A percentile compares a stretch with the other conserved stretches of the same genome.
These are phyloP conservation scores for Gentiana dahurica DNA, from an alignment of 257 asterid species.

Conservation along the genomic window DNA sequence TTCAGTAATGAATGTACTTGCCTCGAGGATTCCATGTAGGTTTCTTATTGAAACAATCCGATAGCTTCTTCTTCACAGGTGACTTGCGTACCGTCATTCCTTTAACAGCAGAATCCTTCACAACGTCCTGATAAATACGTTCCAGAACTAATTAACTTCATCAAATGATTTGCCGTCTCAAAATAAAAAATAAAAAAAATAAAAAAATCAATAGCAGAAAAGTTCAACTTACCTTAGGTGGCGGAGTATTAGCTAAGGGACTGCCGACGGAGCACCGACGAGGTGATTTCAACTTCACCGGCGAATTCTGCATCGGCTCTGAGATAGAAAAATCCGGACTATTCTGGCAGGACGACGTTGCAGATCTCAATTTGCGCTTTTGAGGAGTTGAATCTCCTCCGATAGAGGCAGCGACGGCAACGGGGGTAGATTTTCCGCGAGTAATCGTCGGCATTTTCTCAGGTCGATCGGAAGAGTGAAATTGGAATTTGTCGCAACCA, in stretches of 20 bases:
- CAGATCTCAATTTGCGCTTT: conserved; percentile 50
- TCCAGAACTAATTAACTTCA: conserved; percentile 5
- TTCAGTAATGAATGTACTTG: conserved; percentile 7
- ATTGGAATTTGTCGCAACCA: not conserved
- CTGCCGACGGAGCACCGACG: conserved; percentile 34
- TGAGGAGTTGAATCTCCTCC: conserved; percentile 29
- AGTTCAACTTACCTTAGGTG: conserved; percentile 26
- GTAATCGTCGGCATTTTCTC: conserved; percentile 47
- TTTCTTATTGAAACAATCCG: conserved; percentile 31
- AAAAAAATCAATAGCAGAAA: not conserved
- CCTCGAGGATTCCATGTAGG: conserved; percentile 73
- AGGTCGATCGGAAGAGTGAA: not conserved
- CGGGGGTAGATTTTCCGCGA: conserved; percentile 23
- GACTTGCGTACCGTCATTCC: conserved; percentile 24
- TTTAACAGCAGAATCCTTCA: conserved; percentile 17
- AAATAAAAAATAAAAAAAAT: not conserved
- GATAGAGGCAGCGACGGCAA: conserved; percentile 11
- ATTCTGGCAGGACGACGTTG: conserved; percentile 8
- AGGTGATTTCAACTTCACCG: conserved; percentile 47
- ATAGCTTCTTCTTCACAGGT: conserved; percentile 32
- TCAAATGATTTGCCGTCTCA: not conserved
- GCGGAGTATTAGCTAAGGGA: conserved; percentile 26
- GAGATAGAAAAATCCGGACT: conserved; percentile 16
- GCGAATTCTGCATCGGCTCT: conserved; percentile 28
- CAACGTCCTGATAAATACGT: conserved; percentile 20